Conservation (phyloP, 116 monocot genomes). For the Papilionanthe hybrid region DNA sequence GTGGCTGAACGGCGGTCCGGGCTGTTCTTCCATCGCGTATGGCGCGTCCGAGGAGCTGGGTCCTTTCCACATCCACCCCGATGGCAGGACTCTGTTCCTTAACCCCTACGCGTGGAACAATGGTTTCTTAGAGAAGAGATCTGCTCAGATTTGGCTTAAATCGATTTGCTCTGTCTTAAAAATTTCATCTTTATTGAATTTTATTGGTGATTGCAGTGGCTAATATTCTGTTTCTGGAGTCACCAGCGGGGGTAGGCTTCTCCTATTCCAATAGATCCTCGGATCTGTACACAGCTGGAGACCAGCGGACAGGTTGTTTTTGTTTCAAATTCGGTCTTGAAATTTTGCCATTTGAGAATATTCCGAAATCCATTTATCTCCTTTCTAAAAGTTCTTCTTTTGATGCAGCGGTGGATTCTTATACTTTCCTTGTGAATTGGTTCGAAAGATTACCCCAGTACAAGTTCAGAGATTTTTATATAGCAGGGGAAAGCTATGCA, state of each 20-base stretch:
- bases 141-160: neutral
- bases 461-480: constrained; percentile 62
- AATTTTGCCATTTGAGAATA: constrained; percentile 73
- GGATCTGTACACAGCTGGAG: neutral
- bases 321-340: constrained; percentile 30
- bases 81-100: constrained; percentile 50
- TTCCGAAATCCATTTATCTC: constrained; percentile 25
- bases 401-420: constrained; percentile 41
- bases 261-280: constrained; percentile 9
- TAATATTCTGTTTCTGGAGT: constrained; percentile 80
- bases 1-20: constrained; percentile 76
- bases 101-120: constrained; percentile 78
- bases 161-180: neutral
- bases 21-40: constrained; percentile 57
- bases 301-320: constrained; percentile 1
- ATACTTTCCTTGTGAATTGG: constrained; percentile 55
- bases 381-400: constrained; percentile 7
- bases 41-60: constrained; percentile 66
- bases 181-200: neutral
- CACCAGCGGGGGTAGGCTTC: constrained; percentile 35
- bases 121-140: constrained; percentile 21
- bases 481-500: constrained; percentile 68
- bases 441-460: constrained; percentile 68
- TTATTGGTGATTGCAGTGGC: constrained; percentile 33
- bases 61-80: constrained; percentile 47